A percentile compares a stretch with the other conserved stretches of the same genome.
Evolutionary conservation across 805 yeast genomes (phyloP).

Genomic region (Lachancea quebecensis): DNA sequence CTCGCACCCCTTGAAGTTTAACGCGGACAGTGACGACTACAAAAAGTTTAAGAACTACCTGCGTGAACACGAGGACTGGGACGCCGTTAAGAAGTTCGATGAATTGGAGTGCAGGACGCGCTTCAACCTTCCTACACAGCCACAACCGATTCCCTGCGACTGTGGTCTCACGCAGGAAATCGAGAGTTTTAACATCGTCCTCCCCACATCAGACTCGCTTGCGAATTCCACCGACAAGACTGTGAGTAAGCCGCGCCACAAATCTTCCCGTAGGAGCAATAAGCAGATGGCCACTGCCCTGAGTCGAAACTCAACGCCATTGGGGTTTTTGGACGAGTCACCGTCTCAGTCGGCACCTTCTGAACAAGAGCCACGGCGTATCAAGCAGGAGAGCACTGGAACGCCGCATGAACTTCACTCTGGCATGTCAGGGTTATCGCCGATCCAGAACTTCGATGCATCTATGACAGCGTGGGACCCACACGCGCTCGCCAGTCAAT

Average conservation of each 20-base stretch:
- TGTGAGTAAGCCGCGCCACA: conserved; percentile 9
- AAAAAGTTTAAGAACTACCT: conserved; percentile 29
- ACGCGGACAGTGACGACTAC: conserved; percentile 32
- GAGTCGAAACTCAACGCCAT: conserved; percentile 5
- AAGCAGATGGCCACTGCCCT: conserved; percentile 3
- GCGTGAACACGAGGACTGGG: conserved; percentile 24
- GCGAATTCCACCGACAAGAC: conserved; percentile 6
- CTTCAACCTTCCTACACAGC: conserved; percentile 28
- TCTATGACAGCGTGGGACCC: conserved; percentile 3
- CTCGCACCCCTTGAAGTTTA: conserved; percentile 42
- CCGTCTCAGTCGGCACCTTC: not conserved
- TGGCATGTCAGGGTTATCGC: not conserved
- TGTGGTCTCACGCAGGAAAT: conserved; percentile 34
- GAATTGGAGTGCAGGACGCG: conserved; percentile 31
- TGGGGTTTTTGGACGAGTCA: not conserved
- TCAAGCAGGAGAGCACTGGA: not conserved
- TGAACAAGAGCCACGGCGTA: not conserved
- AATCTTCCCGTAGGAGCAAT: conserved; percentile 5
- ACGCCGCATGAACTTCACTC: not conserved
- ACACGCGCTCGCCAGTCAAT: not conserved
- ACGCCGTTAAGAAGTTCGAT: conserved; percentile 31
- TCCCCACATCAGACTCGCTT: conserved; percentile 23
- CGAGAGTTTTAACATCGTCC: conserved; percentile 28
- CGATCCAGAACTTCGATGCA: not conserved
- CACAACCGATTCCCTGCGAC: conserved; percentile 31